Conservation (phyloP, 441 rosid genomes). For the Populus hybrid region DNA sequence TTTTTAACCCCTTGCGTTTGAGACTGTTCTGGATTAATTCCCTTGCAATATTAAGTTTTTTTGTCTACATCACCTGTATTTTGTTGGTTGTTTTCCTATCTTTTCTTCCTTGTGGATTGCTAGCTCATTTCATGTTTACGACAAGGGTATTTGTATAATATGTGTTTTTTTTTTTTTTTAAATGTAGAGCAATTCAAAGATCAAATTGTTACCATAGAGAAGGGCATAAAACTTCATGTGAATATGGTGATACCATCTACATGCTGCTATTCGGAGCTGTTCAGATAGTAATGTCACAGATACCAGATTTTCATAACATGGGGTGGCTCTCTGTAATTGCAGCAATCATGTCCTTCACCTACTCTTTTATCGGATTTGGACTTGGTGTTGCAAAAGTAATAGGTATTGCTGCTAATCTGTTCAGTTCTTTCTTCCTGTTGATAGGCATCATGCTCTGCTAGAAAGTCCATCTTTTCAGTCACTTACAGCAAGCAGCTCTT, state of each 20-base stretch:
- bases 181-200: constrained; percentile 48
- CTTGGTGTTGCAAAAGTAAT: constrained; percentile 55
- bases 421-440: background rate
- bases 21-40: too few relatives aligned
- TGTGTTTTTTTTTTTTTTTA: background rate
- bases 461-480: background rate
- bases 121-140: background rate
- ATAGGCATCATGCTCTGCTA: background rate
- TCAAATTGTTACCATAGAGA: constrained; percentile 56
- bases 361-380: constrained; percentile 55
- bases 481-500: background rate
- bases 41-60: background rate
- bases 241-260: constrained; percentile 26
- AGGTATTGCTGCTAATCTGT: constrained; percentile 25
- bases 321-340: constrained; percentile 52
- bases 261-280: constrained; percentile 49
- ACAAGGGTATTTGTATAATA: background rate
- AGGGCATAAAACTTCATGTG: constrained; percentile 48
- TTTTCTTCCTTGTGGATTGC: background rate
- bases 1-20: too few relatives aligned
- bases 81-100: background rate
- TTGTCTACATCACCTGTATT: background rate
- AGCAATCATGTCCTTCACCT: constrained; percentile 59
- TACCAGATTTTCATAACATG: constrained; percentile 57
- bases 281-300: constrained; percentile 51